Evolutionary conservation across 139 green algal genomes (phyloP).

Genomic region (Picocystis salinarum): DNA sequence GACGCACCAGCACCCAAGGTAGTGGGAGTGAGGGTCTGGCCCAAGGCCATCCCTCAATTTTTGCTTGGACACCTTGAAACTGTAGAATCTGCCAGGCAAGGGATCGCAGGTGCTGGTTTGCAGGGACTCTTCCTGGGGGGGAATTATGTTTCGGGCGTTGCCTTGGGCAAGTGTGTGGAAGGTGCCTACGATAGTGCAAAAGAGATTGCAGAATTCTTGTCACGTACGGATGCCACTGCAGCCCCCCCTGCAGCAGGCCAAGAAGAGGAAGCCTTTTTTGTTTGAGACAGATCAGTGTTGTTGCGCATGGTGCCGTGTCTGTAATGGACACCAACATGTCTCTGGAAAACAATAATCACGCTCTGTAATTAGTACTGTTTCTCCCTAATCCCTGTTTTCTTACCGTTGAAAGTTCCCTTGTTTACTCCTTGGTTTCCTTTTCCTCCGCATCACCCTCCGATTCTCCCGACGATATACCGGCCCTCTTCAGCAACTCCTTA

Average conservation of each 20-base stretch:
- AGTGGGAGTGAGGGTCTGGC: constrained; percentile 81
- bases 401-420: too few species aligned
- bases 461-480: too few species aligned
- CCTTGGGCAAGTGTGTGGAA: constrained; percentile 88
- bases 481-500: too few species aligned
- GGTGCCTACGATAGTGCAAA: constrained; percentile 63
- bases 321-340: too few species aligned
- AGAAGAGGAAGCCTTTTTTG: constrained; percentile 2
- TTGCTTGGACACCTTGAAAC: constrained; percentile 68
- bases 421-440: too few species aligned
- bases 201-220: constrained; percentile 21
- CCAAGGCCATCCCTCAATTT: constrained; percentile 93
- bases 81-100: constrained; percentile 25
- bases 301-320: too few species aligned
- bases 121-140: constrained; percentile 73
- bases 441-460: too few species aligned
- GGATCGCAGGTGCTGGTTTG: constrained; percentile 35
- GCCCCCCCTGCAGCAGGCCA: background rate
- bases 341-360: too few species aligned
- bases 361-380: too few species aligned
- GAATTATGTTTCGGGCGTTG: constrained; percentile 92
- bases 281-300: constrained; percentile 2
- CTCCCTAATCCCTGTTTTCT: too few species aligned
- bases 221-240: background rate
- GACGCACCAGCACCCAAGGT: constrained; percentile 52